phyloP scores from a whole-genome alignment of 768 basidiomycete species.

The Pleurotus citrinopileatus region DNA sequence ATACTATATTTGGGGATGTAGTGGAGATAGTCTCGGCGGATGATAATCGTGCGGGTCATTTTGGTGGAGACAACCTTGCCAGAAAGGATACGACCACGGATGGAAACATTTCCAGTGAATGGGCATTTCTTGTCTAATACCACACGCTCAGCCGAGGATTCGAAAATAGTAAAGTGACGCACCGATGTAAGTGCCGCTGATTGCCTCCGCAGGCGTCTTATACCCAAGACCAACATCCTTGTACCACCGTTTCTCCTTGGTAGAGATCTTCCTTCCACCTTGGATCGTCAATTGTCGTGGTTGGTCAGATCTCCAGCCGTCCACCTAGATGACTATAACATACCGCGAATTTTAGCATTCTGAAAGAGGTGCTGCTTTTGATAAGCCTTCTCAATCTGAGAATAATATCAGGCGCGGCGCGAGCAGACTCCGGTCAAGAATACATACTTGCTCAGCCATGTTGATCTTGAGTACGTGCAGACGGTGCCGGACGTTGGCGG shows the following conservation, averaged over 20 bases:
- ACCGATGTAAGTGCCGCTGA: conserved; percentile 96
- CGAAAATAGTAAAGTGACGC: conserved; percentile 28
- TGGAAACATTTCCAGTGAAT: conserved; percentile 95
- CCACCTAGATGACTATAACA: conserved; percentile 33
- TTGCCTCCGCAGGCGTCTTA: conserved; percentile 95
- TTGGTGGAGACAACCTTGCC: conserved; percentile 98
- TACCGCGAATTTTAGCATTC: conserved; percentile 91
- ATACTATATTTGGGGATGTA: conserved; percentile 98
- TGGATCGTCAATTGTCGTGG: not conserved
- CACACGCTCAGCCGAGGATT: not conserved
- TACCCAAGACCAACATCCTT: conserved; percentile 97
- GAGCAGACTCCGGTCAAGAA: not conserved
- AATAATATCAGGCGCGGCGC: conserved; percentile 6
- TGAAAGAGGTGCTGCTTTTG: conserved; percentile 99
- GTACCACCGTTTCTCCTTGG: conserved; percentile 98
- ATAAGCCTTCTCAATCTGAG: conserved; percentile 92
- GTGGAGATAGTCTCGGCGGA: conserved; percentile 92
- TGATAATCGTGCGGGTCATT: conserved; percentile 98
- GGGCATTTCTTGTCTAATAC: conserved; percentile 97
- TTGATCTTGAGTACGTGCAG: conserved; percentile 41
- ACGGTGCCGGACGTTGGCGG: conserved; percentile 24
- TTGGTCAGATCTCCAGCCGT: conserved; percentile 8
- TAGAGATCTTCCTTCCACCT: conserved; percentile 90
- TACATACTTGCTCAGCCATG: conserved; percentile 64
- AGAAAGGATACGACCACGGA: conserved; percentile 97